These are phyloP conservation scores for Zygosaccharomyces kombuchaensis DNA, from an alignment of 805 yeast species.

Conservation along the genomic window DNA sequence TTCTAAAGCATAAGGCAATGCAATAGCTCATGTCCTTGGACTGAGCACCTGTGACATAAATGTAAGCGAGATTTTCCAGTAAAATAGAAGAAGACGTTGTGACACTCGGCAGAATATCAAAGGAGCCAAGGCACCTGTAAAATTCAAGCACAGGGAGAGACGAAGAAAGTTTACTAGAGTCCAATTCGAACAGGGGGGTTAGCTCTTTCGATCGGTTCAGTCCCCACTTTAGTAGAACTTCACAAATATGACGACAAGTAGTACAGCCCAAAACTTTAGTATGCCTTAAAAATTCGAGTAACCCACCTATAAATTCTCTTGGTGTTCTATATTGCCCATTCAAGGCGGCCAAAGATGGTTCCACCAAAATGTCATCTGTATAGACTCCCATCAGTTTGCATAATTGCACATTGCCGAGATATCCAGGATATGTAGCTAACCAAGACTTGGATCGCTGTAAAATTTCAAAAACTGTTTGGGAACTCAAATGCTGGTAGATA, in stretches of 20 bases:
- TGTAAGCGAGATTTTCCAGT: slow-evolving; percentile 18
- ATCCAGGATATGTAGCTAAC: slow-evolving; percentile 13
- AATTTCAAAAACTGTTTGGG: slow-evolving; percentile 8
- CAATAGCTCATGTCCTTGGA: slow-evolving; percentile 1
- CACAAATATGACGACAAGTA: neutral
- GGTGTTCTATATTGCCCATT: slow-evolving; percentile 8
- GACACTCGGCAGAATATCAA: slow-evolving; percentile 7
- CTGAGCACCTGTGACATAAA: slow-evolving; percentile 6
- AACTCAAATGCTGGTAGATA: slow-evolving; percentile 15
- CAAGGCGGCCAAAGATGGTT: slow-evolving; percentile 6
- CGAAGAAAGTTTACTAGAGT: slow-evolving; percentile 1
- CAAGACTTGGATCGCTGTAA: slow-evolving; percentile 8
- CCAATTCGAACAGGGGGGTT: slow-evolving; percentile 9
- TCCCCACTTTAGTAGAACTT: slow-evolving; percentile 6
- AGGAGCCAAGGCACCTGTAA: slow-evolving; percentile 3
- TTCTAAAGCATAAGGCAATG: slow-evolving; percentile 11
- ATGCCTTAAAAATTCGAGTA: slow-evolving; percentile 6
- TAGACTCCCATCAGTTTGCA: slow-evolving; percentile 9
- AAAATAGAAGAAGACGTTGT: slow-evolving; percentile 6
- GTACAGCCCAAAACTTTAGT: slow-evolving; percentile 2
- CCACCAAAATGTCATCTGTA: slow-evolving; percentile 13
- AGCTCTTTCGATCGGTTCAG: slow-evolving; percentile 4
- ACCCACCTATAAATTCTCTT: slow-evolving; percentile 5
- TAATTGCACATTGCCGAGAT: slow-evolving; percentile 11
- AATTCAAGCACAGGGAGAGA: slow-evolving; percentile 1